Evolutionary conservation across 139 green algal genomes (phyloP), one percentile per base, ranked within the genome.

Genomic region (Chlorella vulgaris): DNA sequence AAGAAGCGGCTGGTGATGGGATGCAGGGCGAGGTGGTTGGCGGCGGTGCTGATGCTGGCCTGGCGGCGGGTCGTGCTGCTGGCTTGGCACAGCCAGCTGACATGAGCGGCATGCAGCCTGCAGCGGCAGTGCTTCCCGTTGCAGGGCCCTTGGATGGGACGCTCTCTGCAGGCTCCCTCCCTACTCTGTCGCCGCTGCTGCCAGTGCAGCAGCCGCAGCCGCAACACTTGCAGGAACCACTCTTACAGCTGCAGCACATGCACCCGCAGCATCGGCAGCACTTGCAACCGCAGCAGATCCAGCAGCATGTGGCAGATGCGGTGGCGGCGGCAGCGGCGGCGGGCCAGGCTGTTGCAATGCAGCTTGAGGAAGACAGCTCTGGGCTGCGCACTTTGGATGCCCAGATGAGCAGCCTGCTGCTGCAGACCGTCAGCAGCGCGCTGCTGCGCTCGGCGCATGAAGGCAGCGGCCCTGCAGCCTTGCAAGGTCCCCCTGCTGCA

Each of bases 371-470:
- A 0, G 71, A 78, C 33, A 7, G 50, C 4, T 24, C 51, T n/a
- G 67, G 66, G 71, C 71, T 78, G 71, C 31, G 35, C 26, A 50
- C 71, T 1, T 50, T 78, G 33, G 71, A 78, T n/a, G 71, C 71
- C 0, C 71, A 78, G 71, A 78, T 78, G 71, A 50, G 50, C 71
- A 68, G 51, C 51, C 71, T 78, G 71, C 71, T 78, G 33, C 71
- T 78, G 50, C 71, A 78, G 50, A 78, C 33, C 71, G 51, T 78
- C 40, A 51, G 31, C 50, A 67, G 67, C 24, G 71, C 50, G 35
- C 71, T 78, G 19, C 31, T 67, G 51, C 71, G 50, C 33, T 67
- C 50, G 0, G 71, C 71, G 0, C 50, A 50, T 1, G 71, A 78
- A 7, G 50, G 50, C 24, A 50, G 40, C 33, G 33, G 2, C 15